Evolutionary conservation across 148 eudicot species (phyloP).

Genomic region (Persicaria tinctoria): DNA sequence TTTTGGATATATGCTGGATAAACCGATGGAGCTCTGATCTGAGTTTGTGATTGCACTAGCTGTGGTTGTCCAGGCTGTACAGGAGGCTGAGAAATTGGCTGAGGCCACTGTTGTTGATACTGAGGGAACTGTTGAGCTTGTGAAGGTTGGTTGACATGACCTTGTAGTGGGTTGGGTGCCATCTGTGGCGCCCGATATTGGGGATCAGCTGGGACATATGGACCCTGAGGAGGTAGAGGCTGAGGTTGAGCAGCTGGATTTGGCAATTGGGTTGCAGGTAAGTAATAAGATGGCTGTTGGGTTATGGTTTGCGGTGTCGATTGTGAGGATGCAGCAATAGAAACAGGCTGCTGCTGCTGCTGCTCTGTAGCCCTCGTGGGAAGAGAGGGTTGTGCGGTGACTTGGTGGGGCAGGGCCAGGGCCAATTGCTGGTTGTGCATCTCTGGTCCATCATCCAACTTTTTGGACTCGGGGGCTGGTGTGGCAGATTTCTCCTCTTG

Average conservation of each 20-base stretch:
- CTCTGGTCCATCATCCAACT: slow-evolving; percentile 48
- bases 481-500: slow-evolving; percentile 50
- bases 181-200: slow-evolving; percentile 43
- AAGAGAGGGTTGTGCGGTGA: background rate
- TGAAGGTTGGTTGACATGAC: slow-evolving; percentile 15
- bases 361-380: slow-evolving; percentile 9
- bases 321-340: slow-evolving; percentile 14
- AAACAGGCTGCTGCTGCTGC: slow-evolving; percentile 29
- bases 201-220: slow-evolving; percentile 48
- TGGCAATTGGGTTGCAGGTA: slow-evolving; percentile 41
- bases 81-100: slow-evolving; percentile 32
- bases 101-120: slow-evolving; percentile 14
- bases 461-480: slow-evolving; percentile 46
- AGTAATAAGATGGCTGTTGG: slow-evolving; percentile 25
- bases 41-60: slow-evolving; percentile 41
- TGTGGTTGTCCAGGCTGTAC: slow-evolving; percentile 38
- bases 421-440: slow-evolving; percentile 65
- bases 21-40: slow-evolving; percentile 42
- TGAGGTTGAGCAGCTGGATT: slow-evolving; percentile 16
- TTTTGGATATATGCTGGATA: slow-evolving; percentile 57
- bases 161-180: slow-evolving; percentile 42
- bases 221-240: slow-evolving; percentile 25
- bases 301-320: slow-evolving; percentile 12
- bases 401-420: slow-evolving; percentile 11
- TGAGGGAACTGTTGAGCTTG: slow-evolving; percentile 9